Evolutionary conservation across 495 filamentous ascomycete genomes (phyloP), one percentile per base, ranked within the genome.

Genomic region (Daldinia concentrica): DNA sequence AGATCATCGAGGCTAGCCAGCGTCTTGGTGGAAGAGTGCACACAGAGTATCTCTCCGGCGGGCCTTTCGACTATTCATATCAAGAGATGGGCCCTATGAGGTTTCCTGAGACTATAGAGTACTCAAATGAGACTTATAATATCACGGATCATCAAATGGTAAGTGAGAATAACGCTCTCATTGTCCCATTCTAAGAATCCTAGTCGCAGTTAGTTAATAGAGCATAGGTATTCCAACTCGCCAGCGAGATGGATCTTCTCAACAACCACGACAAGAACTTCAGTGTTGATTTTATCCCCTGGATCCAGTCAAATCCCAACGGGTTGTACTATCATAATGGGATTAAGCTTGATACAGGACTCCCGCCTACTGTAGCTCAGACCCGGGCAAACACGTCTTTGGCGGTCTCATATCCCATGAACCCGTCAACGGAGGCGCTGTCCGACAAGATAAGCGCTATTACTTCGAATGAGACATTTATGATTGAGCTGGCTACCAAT

Each of bases 31-130:
- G 90, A 3, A 83, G 89, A 2, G 86, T 92, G 24, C 86, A 86
- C 62, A 91, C 89, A 4, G 83, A 84, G 45, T 91, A 91, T 61
- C 82, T 91, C 0, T 84, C 82, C 27, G 83, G 86, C 27, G 83
- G 84, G 0, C 88, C 89, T 0, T 86, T 88, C 26, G 82, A 92
- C 15, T 91, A 91, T 64, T 87, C 89, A 48, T 92, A 92, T 63
- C 89, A 92, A 70, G 90, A 92, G 73, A 92, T 92, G 90, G 90
- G 90, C 0, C 89, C 90, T 0, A 91, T 92, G 90, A 82, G 90
- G 4, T 92, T 82, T 62, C 82, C 89, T 34, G 81, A 84, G 6
- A 88, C 81, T 0, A 84, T 86, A 72, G 68, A 78, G 0, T 81
- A 81, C 29, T 83, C 75, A 9, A 89, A 89, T 61, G 83, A 88